Base-by-base conservation (phyloP, 139 green algal species). In the Picochlorum sp. region DNA sequence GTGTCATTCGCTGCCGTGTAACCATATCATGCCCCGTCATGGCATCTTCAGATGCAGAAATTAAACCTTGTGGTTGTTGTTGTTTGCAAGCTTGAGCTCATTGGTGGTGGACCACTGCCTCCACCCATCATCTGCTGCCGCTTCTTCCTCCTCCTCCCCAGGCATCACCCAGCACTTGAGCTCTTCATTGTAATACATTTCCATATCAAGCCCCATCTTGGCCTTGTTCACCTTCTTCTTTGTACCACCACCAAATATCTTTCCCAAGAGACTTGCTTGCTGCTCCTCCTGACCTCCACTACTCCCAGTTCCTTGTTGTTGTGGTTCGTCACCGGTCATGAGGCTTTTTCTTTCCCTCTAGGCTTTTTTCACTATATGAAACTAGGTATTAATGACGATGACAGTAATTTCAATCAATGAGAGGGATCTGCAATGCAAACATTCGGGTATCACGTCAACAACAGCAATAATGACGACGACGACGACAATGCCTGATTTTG, bases 121-220 rank as follows among this genome's bases (percentile, higher is more conserved):
- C 28, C 28, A 30, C 28, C 4, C 28, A 30, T 30, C 28, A 7
- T 60, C 38, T 77, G 38, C 14, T 30, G 15, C 15, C 37, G 21
- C 51, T 57, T 58, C 37, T 57, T n/a, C 47, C 15, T 77, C 63
- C 52, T 77, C 70, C 49, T 77, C 70, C 1, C 70, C 70, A 13
- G 70, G 70, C 45, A 73, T 20, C 31, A 77, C 37, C 70, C 70
- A 77, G 58, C 70, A 77, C 49, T 71, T 71, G 56, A 77, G 70
- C 70, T 75, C 69, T 23, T 75, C 69, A 11, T 75, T 64, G 28
- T 71, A 75, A 45, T 75, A 75, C 69, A 75, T 75, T 2, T 45
- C 4, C 41, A 75, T 50, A 21, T 60, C 34, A 15, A 63, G 31
- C 2, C 69, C 69, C 13, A 75, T 58, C 44, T 77, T 77, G 14